Percentiles rank a stretch among this genome's conserved stretches.
Conservation (phyloP, 2,329 filamentous ascomycete genomes). For the Talaromyces atroroseus region DNA sequence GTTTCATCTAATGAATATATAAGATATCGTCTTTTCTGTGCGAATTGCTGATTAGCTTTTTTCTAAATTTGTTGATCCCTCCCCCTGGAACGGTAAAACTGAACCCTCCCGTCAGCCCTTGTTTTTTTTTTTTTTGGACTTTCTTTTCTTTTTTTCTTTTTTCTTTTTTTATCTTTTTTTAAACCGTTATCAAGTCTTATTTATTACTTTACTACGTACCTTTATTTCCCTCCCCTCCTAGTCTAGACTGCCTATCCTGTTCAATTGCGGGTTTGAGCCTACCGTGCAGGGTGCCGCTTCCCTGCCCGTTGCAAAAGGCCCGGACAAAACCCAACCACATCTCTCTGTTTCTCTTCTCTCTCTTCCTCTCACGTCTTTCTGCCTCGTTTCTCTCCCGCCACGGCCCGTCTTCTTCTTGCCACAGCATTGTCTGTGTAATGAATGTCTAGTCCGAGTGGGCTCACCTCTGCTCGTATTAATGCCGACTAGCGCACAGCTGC, state of each 20-base stretch:
- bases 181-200: neutral
- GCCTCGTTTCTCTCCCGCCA: slow-evolving; percentile 9
- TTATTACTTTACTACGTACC: neutral
- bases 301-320: slow-evolving; percentile 1
- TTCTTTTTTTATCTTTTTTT: neutral
- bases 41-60: neutral
- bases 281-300: neutral
- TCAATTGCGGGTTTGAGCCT: neutral
- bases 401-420: neutral
- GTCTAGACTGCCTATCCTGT: slow-evolving; percentile 1
- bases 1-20: neutral
- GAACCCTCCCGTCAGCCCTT: neutral
- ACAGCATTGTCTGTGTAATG: neutral
- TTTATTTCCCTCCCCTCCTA: neutral
- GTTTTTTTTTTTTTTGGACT: neutral
- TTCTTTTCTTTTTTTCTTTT: neutral
- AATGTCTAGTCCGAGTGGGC: neutral
- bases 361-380: neutral
- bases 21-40: neutral
- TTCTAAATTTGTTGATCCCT: neutral
- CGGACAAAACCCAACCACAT: slow-evolving; percentile 26
- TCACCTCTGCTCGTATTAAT: neutral
- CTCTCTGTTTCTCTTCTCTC: neutral
- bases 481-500: neutral
- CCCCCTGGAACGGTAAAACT: neutral